These are phyloP conservation scores for Austroboletus festivus DNA, from an alignment of 768 basidiomycete species.

Conservation along the genomic window DNA sequence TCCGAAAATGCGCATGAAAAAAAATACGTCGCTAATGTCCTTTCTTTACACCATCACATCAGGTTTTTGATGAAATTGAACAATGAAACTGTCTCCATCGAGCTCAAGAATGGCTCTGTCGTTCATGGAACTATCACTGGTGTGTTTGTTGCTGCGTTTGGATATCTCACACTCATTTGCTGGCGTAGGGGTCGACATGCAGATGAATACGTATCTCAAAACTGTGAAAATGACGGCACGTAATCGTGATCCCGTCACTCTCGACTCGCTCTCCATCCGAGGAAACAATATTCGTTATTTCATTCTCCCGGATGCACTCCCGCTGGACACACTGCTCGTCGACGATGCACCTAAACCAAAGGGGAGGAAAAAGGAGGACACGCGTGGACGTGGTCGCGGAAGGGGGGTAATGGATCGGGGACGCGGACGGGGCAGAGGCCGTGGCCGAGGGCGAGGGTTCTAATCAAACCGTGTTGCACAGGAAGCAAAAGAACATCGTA, in stretches of 20 bases:
- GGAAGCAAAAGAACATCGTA: constrained; percentile 5
- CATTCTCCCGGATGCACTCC: constrained; percentile 94
- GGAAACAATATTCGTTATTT: constrained; percentile 98
- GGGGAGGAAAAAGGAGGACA: constrained; percentile 83
- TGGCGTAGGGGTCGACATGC: constrained; percentile 93
- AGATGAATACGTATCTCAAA: constrained; percentile 99
- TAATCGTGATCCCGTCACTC: constrained; percentile 80
- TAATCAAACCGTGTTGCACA: constrained; percentile 3
- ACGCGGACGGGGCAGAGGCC: constrained; percentile 54
- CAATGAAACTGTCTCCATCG: constrained; percentile 97
- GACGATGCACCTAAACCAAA: constrained; percentile 98
- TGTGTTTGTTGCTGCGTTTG: constrained; percentile 34
- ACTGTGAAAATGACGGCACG: constrained; percentile 95
- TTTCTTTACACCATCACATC: constrained; percentile 18
- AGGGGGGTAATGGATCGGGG: constrained; percentile 44
- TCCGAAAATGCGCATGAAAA: constrained; percentile 1
- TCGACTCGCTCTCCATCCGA: constrained; percentile 90
- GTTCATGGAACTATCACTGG: constrained; percentile 97
- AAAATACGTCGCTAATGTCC: constrained; percentile 17
- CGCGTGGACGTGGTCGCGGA: constrained; percentile 62
- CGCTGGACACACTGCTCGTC: constrained; percentile 92
- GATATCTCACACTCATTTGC: not conserved
- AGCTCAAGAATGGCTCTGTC: constrained; percentile 95
- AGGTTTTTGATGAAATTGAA: constrained; percentile 99
- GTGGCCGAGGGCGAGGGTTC: constrained; percentile 47